Base-by-base conservation (phyloP, 805 yeast species). In the Lachancea thermotolerans region DNA sequence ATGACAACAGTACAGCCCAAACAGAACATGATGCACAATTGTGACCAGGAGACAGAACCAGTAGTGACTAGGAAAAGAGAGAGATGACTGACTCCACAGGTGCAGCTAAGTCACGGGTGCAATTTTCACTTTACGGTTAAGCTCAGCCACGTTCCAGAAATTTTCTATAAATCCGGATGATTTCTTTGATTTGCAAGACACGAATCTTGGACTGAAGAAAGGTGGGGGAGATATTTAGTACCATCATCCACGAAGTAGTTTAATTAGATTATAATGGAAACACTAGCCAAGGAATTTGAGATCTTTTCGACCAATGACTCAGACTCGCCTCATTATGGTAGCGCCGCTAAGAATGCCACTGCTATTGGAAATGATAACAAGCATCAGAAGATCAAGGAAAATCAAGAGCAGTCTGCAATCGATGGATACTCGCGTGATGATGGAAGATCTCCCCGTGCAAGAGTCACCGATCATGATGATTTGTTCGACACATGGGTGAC, bases 231-330 rank as follows among this genome's bases (percentile, higher is more conserved):
- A 76, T 74, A 57, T 69, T 70, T 56, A 79, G 74, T 54, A 69
- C 78, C 73, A 68, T 64, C 51, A 53, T 49, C 11, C 60, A 67
- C 44, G 71, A 67, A 33, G 65, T 73, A 16, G 58, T 71, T 29
- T 65, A 70, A 47, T 49, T 46, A 8, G 41, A 41, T 39, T 46
- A 42, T 43, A 47, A 47, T 14, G 74, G 74, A 53, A 78, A 75
- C 51, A 73, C 64, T 31, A 68, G 77, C 73, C 74, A 80, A 7
- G 81, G 77, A 25, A 82, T 81, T 37, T 81, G 77, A 54, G 74
- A 73, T 35, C 75, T 77, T 10, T 59, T 59, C 43, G 64, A 71
- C 35, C 49, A 68, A 4, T 17, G 29, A 21, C 30, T 11, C 28
- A 18, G 39, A 18, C 9, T 12, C 21, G 27, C 18, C 8, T 28